Evolutionary conservation across 371 early-diverging fungal genomes (phyloP).

Genomic region (Dentiscutata heterogama): DNA sequence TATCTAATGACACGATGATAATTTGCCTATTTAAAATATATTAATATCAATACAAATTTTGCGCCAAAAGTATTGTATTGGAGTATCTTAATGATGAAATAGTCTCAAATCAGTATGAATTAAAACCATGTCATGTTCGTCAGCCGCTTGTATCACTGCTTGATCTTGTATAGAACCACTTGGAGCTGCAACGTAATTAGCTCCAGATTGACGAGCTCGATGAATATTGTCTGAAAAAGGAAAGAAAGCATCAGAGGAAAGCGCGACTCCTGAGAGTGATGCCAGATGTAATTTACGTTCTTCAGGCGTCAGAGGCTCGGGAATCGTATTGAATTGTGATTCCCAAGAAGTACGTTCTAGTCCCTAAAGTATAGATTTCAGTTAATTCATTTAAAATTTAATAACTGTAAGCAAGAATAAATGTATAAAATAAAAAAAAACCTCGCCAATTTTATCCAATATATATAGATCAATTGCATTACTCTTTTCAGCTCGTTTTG

Average conservation of each 20-base stretch:
- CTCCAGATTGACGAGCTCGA: slow-evolving; percentile 90
- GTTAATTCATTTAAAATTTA: background rate
- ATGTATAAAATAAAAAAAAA: slow-evolving; percentile 22
- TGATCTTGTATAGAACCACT: slow-evolving; percentile 92
- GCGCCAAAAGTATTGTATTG: too few relatives aligned
- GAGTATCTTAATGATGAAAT: slow-evolving; percentile 89
- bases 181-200: slow-evolving; percentile 90
- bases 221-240: slow-evolving; percentile 97
- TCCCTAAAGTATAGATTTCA: slow-evolving; percentile 53
- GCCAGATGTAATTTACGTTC: slow-evolving; percentile 86
- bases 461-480: slow-evolving; percentile 96
- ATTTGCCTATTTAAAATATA: too few relatives aligned
- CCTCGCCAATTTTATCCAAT: slow-evolving; percentile 83
- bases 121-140: slow-evolving; percentile 84
- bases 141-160: slow-evolving; percentile 85
- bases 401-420: too few relatives aligned
- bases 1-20: too few relatives aligned
- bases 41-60: too few relatives aligned
- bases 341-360: slow-evolving; percentile 85
- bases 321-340: slow-evolving; percentile 83
- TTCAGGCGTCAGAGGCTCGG: slow-evolving; percentile 80
- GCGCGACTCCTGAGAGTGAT: slow-evolving; percentile 77
- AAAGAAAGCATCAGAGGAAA: slow-evolving; percentile 98
- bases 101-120: slow-evolving; percentile 89
- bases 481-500: slow-evolving; percentile 98